phyloP scores from a whole-genome alignment of 108 stramenopile species.

The Stephanodiscus triporus region DNA sequence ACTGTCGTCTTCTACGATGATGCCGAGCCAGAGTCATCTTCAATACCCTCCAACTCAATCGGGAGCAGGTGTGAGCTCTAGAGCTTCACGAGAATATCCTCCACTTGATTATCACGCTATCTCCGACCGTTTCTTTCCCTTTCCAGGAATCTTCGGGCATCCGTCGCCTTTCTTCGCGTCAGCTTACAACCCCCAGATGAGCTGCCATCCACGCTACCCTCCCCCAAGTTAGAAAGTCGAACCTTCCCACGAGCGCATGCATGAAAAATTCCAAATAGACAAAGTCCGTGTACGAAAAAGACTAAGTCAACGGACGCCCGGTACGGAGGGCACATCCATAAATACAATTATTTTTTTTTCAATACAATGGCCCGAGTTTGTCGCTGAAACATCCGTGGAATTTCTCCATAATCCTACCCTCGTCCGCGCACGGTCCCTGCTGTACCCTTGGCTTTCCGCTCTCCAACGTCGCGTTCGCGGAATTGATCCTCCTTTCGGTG shows the following conservation, averaged over 20 bases:
- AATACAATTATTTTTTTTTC: too few species aligned
- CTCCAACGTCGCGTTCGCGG: neutral
- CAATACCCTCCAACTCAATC: neutral
- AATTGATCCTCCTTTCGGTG: conserved; percentile 11
- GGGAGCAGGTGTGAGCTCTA: neutral
- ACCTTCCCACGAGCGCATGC: too few species aligned
- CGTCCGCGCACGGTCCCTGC: conserved; percentile 4
- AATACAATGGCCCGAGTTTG: neutral
- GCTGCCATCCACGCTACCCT: conserved; percentile 1
- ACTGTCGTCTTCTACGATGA: conserved; percentile 11
- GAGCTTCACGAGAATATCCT: neutral
- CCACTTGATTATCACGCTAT: neutral
- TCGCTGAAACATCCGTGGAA: conserved; percentile 26
- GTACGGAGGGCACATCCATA: too few species aligned
- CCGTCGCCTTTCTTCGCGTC: neutral
- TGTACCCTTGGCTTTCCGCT: too few species aligned
- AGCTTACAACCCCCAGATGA: neutral
- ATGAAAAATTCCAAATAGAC: too few species aligned
- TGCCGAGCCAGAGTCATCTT: neutral
- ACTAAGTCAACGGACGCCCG: too few species aligned
- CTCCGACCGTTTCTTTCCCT: too few species aligned
- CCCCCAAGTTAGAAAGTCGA: too few species aligned
- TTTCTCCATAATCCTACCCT: neutral
- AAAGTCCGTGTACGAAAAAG: too few species aligned
- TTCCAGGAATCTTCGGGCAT: too few species aligned